Percentiles rank a stretch among this genome's conserved stretches.
Evolutionary conservation across 495 filamentous ascomycete genomes (phyloP).

Genomic region (Daldinia caldariorum): DNA sequence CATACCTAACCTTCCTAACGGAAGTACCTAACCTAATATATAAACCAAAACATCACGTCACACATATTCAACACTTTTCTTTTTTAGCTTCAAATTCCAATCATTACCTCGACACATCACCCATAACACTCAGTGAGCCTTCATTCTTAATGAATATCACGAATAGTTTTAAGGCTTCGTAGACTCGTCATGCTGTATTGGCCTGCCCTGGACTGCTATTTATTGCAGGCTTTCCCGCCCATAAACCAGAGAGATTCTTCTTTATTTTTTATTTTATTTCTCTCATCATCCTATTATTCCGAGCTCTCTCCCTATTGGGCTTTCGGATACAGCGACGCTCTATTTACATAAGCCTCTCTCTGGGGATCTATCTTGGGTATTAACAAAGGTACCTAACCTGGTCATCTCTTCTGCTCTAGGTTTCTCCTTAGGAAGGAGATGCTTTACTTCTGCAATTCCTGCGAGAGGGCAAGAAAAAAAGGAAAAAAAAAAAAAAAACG

Average conservation of each 20-base stretch:
- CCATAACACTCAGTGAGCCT: not conserved
- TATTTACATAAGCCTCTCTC: no score
- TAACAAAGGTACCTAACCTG: no score
- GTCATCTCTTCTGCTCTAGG: no score
- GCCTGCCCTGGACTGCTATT: not conserved
- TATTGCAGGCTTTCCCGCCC: not conserved
- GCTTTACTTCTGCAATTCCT: no score
- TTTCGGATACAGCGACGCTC: not conserved
- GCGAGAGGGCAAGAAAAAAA: no score
- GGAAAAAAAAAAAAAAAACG: no score
- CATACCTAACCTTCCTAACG: no score
- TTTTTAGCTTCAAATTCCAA: not conserved
- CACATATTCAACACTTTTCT: not conserved
- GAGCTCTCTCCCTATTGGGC: not conserved
- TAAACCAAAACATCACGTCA: not conserved
- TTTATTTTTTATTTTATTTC: not conserved
- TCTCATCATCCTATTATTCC: not conserved
- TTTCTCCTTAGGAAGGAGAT: no score
- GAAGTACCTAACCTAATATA: no score
- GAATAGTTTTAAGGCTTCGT: not conserved
- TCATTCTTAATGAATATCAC: not conserved
- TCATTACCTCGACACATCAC: not conserved
- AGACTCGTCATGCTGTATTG: not conserved
- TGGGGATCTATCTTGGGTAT: no score
- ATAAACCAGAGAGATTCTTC: not conserved